Conservation (phyloP, 148 eudicot species). For the Silene latifolia region DNA sequence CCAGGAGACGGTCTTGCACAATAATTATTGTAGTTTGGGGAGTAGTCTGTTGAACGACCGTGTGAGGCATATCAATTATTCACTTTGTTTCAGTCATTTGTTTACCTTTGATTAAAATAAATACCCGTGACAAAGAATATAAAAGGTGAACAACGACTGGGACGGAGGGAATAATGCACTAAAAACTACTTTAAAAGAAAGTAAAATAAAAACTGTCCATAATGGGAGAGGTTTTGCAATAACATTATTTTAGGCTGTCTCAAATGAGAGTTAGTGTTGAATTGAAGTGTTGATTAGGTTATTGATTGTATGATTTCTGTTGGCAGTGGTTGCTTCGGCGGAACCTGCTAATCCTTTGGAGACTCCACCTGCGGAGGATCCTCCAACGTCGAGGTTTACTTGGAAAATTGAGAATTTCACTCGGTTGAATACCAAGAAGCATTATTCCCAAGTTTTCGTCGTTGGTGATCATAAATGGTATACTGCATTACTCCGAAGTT, state of each 20-base stretch:
- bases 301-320: slow-evolving; percentile 22
- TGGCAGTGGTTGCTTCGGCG: slow-evolving; percentile 44
- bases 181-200: not conserved
- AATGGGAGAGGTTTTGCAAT: slow-evolving; percentile 2
- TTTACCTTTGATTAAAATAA: too few species aligned
- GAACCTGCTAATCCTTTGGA: slow-evolving; percentile 46
- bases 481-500: not conserved
- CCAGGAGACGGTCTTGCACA: too few species aligned
- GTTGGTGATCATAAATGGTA: slow-evolving; percentile 91
- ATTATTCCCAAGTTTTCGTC: slow-evolving; percentile 64
- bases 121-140: too few species aligned
- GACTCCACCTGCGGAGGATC: slow-evolving; percentile 68
- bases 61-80: too few species aligned
- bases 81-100: too few species aligned
- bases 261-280: too few species aligned
- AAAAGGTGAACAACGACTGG: too few species aligned
- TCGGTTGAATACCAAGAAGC: slow-evolving; percentile 66
- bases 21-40: too few species aligned
- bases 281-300: slow-evolving; percentile 10
- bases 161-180: too few species aligned
- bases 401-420: slow-evolving; percentile 84
- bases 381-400: slow-evolving; percentile 63
- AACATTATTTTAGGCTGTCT: too few species aligned
- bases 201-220: not conserved
- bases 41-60: too few species aligned